A percentile compares a stretch with the other conserved stretches of the same genome.
phyloP scores from a whole-genome alignment of 2,329 filamentous ascomycete genomes.

The Arachnomyces sp. region DNA sequence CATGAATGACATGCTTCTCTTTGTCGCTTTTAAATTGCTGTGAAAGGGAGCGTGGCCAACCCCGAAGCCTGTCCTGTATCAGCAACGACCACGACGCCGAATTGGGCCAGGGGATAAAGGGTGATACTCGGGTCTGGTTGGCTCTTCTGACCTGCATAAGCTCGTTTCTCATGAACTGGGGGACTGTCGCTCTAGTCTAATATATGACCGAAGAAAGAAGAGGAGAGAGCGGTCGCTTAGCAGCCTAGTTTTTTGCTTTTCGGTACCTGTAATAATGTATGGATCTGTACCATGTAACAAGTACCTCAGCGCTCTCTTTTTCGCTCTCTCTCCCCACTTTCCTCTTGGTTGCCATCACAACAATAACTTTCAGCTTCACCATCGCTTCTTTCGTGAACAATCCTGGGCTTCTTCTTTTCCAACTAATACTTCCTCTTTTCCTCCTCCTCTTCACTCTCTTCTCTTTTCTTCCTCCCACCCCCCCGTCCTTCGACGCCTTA shows the following conservation, averaged over 20 bases:
- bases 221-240: no score
- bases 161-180: no score
- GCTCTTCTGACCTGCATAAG: no score
- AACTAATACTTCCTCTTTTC: constrained; percentile 12
- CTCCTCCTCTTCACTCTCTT: constrained; percentile 15
- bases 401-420: constrained; percentile 5
- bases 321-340: not conserved
- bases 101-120: no score
- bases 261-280: not conserved
- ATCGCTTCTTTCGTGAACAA: constrained; percentile 3
- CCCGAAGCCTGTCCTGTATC: no score
- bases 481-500: constrained; percentile 11
- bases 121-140: no score
- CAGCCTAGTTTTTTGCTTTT: not conserved
- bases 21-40: no score
- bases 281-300: constrained; percentile 4
- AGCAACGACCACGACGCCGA: no score
- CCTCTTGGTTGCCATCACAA: constrained; percentile 4
- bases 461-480: constrained; percentile 10
- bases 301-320: constrained; percentile 8
- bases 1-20: no score
- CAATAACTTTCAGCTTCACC: not conserved
- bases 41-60: no score
- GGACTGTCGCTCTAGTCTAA: no score
- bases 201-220: no score